These are phyloP conservation scores for Amanita muscaria DNA, from an alignment of 768 basidiomycete genomes.

Conservation along the genomic window DNA sequence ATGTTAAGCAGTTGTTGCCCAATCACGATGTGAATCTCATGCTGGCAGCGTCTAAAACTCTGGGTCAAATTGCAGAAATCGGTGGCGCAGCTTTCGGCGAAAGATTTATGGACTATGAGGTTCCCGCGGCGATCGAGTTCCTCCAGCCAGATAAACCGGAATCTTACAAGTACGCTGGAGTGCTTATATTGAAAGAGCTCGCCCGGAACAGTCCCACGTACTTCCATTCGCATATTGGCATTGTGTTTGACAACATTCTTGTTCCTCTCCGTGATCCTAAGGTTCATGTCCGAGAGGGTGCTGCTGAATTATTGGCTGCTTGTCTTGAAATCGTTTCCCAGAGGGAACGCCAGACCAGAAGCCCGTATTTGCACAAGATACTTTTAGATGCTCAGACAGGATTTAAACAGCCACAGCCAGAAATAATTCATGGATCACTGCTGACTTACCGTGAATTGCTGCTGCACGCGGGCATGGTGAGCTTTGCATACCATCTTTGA, in stretches of 20 bases:
- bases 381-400: slow-evolving; percentile 82
- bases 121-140: slow-evolving; percentile 73
- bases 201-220: slow-evolving; percentile 82
- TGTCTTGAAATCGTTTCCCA: slow-evolving; percentile 82
- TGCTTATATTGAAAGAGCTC: slow-evolving; percentile 89
- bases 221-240: slow-evolving; percentile 80
- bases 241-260: slow-evolving; percentile 90
- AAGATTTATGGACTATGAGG: slow-evolving; percentile 83
- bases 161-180: slow-evolving; percentile 84
- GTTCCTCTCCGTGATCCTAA: slow-evolving; percentile 83
- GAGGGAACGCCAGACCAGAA: slow-evolving; percentile 59
- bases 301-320: slow-evolving; percentile 87
- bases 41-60: slow-evolving; percentile 88
- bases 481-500: slow-evolving; percentile 17
- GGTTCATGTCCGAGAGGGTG: slow-evolving; percentile 86
- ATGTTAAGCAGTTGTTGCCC: slow-evolving; percentile 87
- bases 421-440: slow-evolving; percentile 87
- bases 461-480: slow-evolving; percentile 88
- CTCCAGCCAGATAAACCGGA: slow-evolving; percentile 77
- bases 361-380: slow-evolving; percentile 68
- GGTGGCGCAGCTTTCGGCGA: slow-evolving; percentile 82
- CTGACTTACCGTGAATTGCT: slow-evolving; percentile 88
- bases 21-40: slow-evolving; percentile 90
- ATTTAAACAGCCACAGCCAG: slow-evolving; percentile 70
- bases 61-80: slow-evolving; percentile 79